A percentile compares a stretch with the other conserved stretches of the same genome.
Conservation (phyloP, 441 rosid genomes). For the Theobroma grandiflorum region DNA sequence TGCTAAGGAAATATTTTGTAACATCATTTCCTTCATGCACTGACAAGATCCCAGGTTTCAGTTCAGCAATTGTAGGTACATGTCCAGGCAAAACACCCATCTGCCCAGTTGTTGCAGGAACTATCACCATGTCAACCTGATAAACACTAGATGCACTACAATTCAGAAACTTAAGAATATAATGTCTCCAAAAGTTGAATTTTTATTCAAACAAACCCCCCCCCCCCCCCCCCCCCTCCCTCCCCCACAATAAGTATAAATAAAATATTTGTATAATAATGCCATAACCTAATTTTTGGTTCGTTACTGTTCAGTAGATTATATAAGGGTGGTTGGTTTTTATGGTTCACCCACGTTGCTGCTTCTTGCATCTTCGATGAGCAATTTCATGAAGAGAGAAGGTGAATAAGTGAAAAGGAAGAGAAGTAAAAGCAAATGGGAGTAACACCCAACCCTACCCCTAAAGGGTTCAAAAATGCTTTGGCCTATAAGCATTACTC, state of each 20-base stretch:
- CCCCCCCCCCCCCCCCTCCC: background rate
- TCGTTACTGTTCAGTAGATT: background rate
- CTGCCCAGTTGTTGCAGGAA: constrained; percentile 93
- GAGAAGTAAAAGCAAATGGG: too few species aligned
- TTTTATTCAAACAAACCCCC: background rate
- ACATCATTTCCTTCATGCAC: constrained; percentile 81
- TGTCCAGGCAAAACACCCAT: constrained; percentile 95
- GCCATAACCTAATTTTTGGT: background rate
- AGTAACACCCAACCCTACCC: background rate
- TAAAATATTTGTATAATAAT: background rate
- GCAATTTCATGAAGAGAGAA: background rate
- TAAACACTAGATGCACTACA: constrained; percentile 19
- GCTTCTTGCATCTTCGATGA: background rate
- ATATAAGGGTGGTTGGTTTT: background rate
- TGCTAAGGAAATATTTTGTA: constrained; percentile 76
- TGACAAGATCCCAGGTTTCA: constrained; percentile 82
- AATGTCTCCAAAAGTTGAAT: background rate
- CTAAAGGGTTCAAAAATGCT: constrained; percentile 8
- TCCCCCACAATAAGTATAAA: too few species aligned
- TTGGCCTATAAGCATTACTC: background rate
- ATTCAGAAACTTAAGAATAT: background rate
- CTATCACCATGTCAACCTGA: constrained; percentile 97
- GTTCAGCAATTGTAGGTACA: constrained; percentile 88
- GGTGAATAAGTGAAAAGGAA: background rate
- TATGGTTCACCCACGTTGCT: background rate